Evolutionary conservation across 2,329 filamentous ascomycete genomes (phyloP).

Genomic region (Sclerotinia subarctica): DNA sequence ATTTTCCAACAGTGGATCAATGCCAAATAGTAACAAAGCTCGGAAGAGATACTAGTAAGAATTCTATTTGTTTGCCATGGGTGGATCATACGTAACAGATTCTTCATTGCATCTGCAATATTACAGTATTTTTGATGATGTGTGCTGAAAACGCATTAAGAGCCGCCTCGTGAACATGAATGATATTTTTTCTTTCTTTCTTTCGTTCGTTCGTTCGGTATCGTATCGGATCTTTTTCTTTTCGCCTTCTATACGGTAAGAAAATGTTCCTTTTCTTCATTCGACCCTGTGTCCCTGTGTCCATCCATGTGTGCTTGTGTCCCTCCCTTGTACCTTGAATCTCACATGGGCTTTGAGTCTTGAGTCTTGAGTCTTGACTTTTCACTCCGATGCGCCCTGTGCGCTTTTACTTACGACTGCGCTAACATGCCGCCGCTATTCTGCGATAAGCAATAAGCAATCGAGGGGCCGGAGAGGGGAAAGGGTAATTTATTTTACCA

Average conservation of each 20-base stretch:
- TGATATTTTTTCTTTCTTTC: neutral
- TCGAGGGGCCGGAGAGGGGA: constrained; percentile 9
- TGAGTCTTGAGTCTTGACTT: neutral
- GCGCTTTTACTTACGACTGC: constrained; percentile 4
- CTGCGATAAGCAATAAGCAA: constrained; percentile 18
- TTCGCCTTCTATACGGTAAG: constrained; percentile 7
- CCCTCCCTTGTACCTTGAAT: neutral
- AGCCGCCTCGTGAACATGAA: neutral
- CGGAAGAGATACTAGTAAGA: neutral
- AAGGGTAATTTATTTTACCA: neutral
- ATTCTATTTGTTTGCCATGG: neutral
- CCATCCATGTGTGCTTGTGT: too few relatives aligned
- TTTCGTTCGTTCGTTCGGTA: neutral
- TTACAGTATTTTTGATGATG: neutral
- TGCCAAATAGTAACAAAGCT: neutral
- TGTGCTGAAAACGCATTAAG: neutral
- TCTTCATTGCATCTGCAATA: neutral
- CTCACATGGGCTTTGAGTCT: neutral
- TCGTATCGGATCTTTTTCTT: neutral
- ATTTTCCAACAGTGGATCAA: constrained; percentile 1
- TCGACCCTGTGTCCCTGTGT: neutral
- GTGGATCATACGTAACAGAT: constrained; percentile 2
- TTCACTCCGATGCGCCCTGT: constrained; percentile 13
- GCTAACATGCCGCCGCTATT: constrained; percentile 1
- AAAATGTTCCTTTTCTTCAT: neutral